These are phyloP conservation scores for Hyphodiscus hymeniophilus DNA, from an alignment of 495 filamentous ascomycete genomes.

Conservation along the genomic window DNA sequence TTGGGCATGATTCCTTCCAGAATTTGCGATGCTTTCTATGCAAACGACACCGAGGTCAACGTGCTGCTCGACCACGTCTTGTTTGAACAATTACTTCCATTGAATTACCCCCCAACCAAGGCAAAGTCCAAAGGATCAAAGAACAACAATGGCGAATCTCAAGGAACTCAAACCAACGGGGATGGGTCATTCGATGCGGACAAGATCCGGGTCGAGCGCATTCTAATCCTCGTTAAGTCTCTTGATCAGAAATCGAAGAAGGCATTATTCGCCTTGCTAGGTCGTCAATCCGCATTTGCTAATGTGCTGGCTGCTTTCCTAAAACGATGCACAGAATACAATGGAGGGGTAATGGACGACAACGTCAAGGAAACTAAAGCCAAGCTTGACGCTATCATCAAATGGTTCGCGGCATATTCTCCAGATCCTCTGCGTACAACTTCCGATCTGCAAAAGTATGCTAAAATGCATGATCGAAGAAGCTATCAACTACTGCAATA, in stretches of 20 bases:
- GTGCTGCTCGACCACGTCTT: conserved; percentile 76
- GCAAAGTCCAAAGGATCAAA: conserved; percentile 57
- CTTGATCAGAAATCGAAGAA: conserved; percentile 72
- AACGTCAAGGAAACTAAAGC: conserved; percentile 55
- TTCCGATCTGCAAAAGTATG: conserved; percentile 79
- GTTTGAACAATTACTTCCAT: conserved; percentile 76
- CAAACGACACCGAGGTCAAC: conserved; percentile 83
- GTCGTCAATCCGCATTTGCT: conserved; percentile 60
- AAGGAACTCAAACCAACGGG: conserved; percentile 30
- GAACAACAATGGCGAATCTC: conserved; percentile 49
- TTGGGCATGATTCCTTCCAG: conserved; percentile 74
- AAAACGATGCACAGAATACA: conserved; percentile 75
- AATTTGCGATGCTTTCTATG: conserved; percentile 82
- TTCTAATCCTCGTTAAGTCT: conserved; percentile 69
- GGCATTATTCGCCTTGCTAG: conserved; percentile 83
- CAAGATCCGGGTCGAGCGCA: conserved; percentile 75
- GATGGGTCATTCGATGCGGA: conserved; percentile 58
- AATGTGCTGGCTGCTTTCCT: conserved; percentile 64
- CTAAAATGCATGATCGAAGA: conserved; percentile 83
- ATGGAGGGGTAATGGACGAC: conserved; percentile 74
- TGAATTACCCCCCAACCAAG: conserved; percentile 76
- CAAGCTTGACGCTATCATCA: conserved; percentile 56
- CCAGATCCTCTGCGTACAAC: conserved; percentile 61
- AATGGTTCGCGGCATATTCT: conserved; percentile 62
- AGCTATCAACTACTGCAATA: conserved; percentile 84